phyloP scores from a whole-genome alignment of 2,329 filamentous ascomycete species.

The Cytospora schulzeri region DNA sequence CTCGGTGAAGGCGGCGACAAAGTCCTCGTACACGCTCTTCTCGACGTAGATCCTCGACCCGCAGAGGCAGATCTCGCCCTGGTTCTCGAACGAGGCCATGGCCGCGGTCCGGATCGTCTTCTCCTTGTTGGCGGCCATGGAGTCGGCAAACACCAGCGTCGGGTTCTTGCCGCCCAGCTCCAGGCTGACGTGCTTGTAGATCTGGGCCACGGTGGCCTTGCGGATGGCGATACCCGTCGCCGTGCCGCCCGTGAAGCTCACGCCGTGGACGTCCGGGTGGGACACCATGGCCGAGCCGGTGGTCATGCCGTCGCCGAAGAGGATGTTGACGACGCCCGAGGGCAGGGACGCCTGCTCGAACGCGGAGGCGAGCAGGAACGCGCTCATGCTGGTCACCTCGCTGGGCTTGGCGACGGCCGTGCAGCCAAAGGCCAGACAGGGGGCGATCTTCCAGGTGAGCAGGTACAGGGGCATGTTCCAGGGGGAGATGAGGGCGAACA shows the following conservation, averaged over 20 bases:
- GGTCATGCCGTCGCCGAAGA: slow-evolving; percentile 38
- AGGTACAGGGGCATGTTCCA: slow-evolving; percentile 43
- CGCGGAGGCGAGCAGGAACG: slow-evolving; percentile 35
- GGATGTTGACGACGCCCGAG: slow-evolving; percentile 37
- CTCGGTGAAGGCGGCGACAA: slow-evolving; percentile 31
- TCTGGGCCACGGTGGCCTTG: slow-evolving; percentile 36
- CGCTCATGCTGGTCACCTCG: slow-evolving; percentile 39
- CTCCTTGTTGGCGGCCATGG: slow-evolving; percentile 46
- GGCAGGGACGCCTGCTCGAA: slow-evolving; percentile 35
- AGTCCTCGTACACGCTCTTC: slow-evolving; percentile 47
- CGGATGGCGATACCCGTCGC: slow-evolving; percentile 38
- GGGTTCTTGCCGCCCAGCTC: slow-evolving; percentile 54
- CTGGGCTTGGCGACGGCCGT: slow-evolving; percentile 40
- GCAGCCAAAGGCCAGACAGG: slow-evolving; percentile 40
- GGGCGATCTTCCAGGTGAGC: slow-evolving; percentile 41
- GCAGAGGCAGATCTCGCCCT: slow-evolving; percentile 40
- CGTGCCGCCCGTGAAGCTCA: slow-evolving; percentile 40
- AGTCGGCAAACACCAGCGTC: slow-evolving; percentile 53
- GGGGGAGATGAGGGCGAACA: slow-evolving; percentile 39
- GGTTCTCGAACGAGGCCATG: slow-evolving; percentile 38
- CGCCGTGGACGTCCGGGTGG: slow-evolving; percentile 34
- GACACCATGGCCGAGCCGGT: slow-evolving; percentile 37
- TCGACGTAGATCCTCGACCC: slow-evolving; percentile 55
- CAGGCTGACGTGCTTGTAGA: slow-evolving; percentile 37
- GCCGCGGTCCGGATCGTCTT: slow-evolving; percentile 53